These are phyloP conservation scores for Candida coquimbonensis DNA, from an alignment of 805 yeast species.

Conservation along the genomic window DNA sequence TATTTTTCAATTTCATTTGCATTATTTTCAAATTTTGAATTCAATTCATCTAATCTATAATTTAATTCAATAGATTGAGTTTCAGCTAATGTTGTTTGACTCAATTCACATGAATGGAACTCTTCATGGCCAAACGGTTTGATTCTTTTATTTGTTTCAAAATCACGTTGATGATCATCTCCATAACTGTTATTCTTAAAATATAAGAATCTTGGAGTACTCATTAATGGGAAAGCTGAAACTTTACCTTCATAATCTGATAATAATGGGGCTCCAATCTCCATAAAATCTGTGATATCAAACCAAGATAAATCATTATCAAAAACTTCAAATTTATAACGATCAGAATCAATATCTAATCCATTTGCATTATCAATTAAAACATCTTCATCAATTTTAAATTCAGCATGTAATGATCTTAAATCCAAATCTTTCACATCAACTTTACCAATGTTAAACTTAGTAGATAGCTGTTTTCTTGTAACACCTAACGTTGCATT, in stretches of 20 bases:
- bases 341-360: conserved; percentile 3
- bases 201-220: conserved; percentile 65
- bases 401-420: conserved; percentile 44
- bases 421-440: conserved; percentile 50
- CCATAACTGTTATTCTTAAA: conserved; percentile 53
- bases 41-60: conserved; percentile 11
- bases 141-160: conserved; percentile 27
- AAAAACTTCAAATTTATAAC: conserved; percentile 29
- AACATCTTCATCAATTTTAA: conserved; percentile 24
- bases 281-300: conserved; percentile 55
- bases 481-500: conserved; percentile 41
- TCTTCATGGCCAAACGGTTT: conserved; percentile 44
- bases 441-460: conserved; percentile 61
- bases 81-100: conserved; percentile 33
- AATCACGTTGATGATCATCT: conserved; percentile 32
- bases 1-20: conserved; percentile 16
- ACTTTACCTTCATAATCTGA: conserved; percentile 34
- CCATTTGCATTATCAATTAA: conserved; percentile 9
- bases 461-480: conserved; percentile 45
- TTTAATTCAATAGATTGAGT: conserved; percentile 35
- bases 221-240: conserved; percentile 52
- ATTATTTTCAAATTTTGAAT: conserved; percentile 29
- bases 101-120: conserved; percentile 53
- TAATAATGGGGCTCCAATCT: conserved; percentile 40
- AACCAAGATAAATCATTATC: conserved; percentile 57